Evolutionary conservation across 1,284 basidiomycete species (phyloP).

Genomic region (Ceratobasidium sp.): DNA sequence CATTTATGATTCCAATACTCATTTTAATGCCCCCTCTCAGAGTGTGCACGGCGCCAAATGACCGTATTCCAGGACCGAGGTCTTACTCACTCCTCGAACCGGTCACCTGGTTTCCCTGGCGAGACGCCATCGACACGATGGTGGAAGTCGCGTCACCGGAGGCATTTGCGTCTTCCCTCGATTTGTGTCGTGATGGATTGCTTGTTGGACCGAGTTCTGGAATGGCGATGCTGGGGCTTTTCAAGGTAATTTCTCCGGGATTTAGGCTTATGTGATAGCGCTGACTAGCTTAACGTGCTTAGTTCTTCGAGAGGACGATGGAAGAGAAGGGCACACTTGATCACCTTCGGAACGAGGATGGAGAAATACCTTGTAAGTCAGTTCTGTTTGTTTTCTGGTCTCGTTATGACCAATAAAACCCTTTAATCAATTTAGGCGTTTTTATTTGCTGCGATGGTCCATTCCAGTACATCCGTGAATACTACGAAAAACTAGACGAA

Average conservation of each 20-base stretch:
- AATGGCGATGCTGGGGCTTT: constrained; percentile 25
- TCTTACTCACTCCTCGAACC: constrained; percentile 26
- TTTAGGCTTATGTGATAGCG: background rate
- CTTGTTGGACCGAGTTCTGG: constrained; percentile 31
- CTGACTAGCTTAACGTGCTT: background rate
- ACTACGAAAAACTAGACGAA: constrained; percentile 34
- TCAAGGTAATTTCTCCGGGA: background rate
- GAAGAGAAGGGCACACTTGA: constrained; percentile 16
- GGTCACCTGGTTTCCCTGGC: constrained; percentile 30
- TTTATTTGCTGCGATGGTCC: constrained; percentile 33
- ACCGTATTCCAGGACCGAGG: constrained; percentile 21
- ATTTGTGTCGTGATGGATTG: constrained; percentile 14
- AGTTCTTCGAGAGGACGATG: constrained; percentile 24
- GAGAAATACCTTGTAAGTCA: constrained; percentile 26
- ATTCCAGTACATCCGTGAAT: constrained; percentile 31
- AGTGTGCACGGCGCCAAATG: constrained; percentile 30
- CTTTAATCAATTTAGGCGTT: background rate
- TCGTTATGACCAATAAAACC: background rate
- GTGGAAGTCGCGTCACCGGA: constrained; percentile 26
- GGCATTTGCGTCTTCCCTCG: constrained; percentile 21
- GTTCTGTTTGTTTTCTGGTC: background rate
- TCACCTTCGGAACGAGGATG: constrained; percentile 25
- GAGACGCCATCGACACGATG: constrained; percentile 22
- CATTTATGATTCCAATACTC: too few species aligned
- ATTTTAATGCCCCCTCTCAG: background rate